Conservation (phyloP, 306 rosid species). For the Myrica gale region DNA sequence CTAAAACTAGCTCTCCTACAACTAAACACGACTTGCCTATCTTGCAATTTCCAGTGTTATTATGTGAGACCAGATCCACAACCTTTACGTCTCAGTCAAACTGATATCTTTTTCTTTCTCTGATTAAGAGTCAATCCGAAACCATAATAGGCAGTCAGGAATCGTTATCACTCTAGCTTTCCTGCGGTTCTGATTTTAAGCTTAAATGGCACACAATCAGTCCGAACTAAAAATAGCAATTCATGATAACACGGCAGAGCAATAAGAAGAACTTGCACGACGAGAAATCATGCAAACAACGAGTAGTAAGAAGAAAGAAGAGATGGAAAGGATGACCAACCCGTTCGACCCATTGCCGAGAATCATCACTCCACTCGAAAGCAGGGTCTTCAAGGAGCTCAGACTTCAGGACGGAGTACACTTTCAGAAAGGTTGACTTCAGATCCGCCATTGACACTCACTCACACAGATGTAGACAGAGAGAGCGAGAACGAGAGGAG, state of each 20-base stretch:
- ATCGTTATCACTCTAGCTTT: neutral
- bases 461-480: neutral
- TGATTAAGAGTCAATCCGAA: neutral
- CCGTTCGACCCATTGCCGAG: slow-evolving; percentile 74
- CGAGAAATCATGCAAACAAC: neutral
- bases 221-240: neutral
- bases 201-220: neutral
- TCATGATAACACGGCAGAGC: neutral
- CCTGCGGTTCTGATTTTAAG: neutral
- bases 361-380: slow-evolving; percentile 61
- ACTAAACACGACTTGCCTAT: neutral
- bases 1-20: neutral
- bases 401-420: slow-evolving; percentile 62
- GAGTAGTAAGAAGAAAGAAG: neutral
- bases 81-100: neutral
- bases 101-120: neutral
- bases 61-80: neutral
- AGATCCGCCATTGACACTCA: slow-evolving; percentile 65
- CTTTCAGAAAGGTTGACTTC: slow-evolving; percentile 63
- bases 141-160: neutral
- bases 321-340: slow-evolving; percentile 28
- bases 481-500: neutral
- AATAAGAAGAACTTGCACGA: neutral
- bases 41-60: neutral
- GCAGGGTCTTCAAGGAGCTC: slow-evolving; percentile 79